phyloP scores from a whole-genome alignment of 306 rosid species.

The Vachellia collinsii region DNA sequence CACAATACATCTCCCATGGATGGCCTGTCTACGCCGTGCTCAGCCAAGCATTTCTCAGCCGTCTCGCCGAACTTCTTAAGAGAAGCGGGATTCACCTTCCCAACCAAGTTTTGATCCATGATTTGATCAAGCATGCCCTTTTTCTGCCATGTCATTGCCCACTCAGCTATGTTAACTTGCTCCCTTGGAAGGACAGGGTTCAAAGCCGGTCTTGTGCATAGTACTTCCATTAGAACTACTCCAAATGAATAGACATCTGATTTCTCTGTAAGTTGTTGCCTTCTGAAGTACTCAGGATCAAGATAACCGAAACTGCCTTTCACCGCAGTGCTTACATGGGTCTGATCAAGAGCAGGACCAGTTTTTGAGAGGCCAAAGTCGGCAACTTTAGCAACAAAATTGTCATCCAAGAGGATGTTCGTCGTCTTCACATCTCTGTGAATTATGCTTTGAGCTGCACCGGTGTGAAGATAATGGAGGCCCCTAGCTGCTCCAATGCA shows the following conservation, averaged over 20 bases:
- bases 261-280: conserved; percentile 95
- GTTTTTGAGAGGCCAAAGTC: conserved; percentile 97
- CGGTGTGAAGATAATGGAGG: conserved; percentile 96
- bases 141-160: conserved; percentile 96
- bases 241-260: conserved; percentile 98
- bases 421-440: conserved; percentile 98
- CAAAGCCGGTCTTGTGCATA: conserved; percentile 96
- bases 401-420: conserved; percentile 93
- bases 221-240: conserved; percentile 93
- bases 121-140: conserved; percentile 95
- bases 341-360: conserved; percentile 93
- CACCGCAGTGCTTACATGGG: conserved; percentile 97
- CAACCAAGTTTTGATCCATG: conserved; percentile 85
- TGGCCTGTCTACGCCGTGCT: conserved; percentile 90
- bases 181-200: conserved; percentile 96
- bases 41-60: conserved; percentile 94
- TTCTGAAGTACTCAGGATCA: conserved; percentile 93
- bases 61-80: conserved; percentile 94
- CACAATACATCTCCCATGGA: conserved; percentile 97
- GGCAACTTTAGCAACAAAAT: conserved; percentile 92
- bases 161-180: conserved; percentile 96
- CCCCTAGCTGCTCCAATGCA: conserved; percentile 99
- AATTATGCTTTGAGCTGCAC: conserved; percentile 90
- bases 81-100: conserved; percentile 84
- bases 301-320: conserved; percentile 99